Evolutionary conservation across 768 basidiomycete species (phyloP), one percentile per base, ranked within the genome.

Genomic region (Auricularia sp.): DNA sequence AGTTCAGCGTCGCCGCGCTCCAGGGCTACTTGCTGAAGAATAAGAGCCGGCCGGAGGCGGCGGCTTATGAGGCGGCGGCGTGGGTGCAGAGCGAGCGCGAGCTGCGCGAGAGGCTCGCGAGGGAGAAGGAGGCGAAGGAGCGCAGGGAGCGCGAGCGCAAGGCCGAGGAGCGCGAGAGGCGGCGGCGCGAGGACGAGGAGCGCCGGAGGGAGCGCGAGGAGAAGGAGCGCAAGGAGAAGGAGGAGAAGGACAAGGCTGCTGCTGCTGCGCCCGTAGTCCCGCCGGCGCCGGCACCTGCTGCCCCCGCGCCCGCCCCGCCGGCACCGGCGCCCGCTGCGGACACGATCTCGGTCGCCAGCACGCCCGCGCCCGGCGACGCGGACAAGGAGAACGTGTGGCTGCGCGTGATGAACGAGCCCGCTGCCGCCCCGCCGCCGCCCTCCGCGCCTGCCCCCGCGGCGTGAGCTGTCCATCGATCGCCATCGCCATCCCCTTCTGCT

Each of bases 1-100:
- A 90, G 76, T 91, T 94, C 72, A 90, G 89, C 70, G 89, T 94
- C 63, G 93, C 93, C 21, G 88, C 91, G 64, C 78, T 97, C 63
- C 93, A 95, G 77, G 93, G 91, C 73, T 93, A 91, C 75, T 71
- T 95, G 65, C 79, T 96, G 65, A 87, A 87, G 75, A 87, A 92
- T 77, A 94, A 95, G 77, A 85, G 87, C 23, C 80, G 88, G 63
- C 91, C 92, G 2, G 87, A 91, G 70, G 78, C 80, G 1, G 91
- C 91, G 33, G 87, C 90, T 1, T 76, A 79, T 23, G 85, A 82
- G 12, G 86, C 85, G 23, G 79, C 78, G 1, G 80, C 76, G 44
- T 95, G 92, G 92, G 90, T 93, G 16, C 74, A 81, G 61, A 78
- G 80, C 62, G 91, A 93, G 77, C 82, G 88, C 67, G 84, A 85